A percentile compares a stretch with the other conserved stretches of the same genome.
Conservation (phyloP, 2,329 filamentous ascomycete genomes). For the Phyllachora maydis region DNA sequence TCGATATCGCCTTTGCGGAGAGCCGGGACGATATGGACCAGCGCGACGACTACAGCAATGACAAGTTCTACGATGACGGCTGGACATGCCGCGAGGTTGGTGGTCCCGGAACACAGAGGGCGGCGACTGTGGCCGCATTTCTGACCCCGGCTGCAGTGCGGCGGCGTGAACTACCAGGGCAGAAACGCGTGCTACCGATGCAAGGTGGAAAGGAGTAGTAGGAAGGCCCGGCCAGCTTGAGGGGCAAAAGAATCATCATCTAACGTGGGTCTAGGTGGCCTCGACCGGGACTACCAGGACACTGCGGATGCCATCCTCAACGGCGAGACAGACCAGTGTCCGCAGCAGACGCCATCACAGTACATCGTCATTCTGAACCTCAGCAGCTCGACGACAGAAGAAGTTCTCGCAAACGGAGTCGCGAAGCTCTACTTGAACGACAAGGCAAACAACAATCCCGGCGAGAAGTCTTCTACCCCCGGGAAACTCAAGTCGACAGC, state of each 20-base stretch:
- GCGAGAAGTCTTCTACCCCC: constrained; percentile 20
- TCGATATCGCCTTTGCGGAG: constrained; percentile 15
- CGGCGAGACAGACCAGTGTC: constrained; percentile 20
- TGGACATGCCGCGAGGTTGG: constrained; percentile 18
- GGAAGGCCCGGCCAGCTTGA: too few species aligned
- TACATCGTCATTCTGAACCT: constrained; percentile 58
- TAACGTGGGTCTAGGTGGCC: too few species aligned
- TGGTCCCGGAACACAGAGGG: too few species aligned
- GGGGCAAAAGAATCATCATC: too few species aligned
- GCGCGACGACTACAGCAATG: constrained; percentile 2
- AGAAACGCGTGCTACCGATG: constrained; percentile 36
- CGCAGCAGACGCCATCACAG: constrained; percentile 40
- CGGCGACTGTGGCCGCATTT: too few species aligned
- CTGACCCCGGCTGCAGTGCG: constrained; percentile 28
- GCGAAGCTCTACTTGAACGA: constrained; percentile 47
- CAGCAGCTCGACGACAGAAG: constrained; percentile 49
- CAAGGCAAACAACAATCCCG: constrained; percentile 29
- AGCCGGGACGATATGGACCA: constrained; percentile 12
- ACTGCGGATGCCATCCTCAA: constrained; percentile 15
- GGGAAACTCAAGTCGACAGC: constrained; percentile 39
- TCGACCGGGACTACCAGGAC: too few species aligned
- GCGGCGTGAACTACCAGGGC: constrained; percentile 32
- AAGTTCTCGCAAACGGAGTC: constrained; percentile 50
- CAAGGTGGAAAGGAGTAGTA: constrained; percentile 29
- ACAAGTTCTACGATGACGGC: constrained; percentile 10